Evolutionary conservation across 495 filamentous ascomycete genomes (phyloP).

Genomic region (Rhypophila decipiens): DNA sequence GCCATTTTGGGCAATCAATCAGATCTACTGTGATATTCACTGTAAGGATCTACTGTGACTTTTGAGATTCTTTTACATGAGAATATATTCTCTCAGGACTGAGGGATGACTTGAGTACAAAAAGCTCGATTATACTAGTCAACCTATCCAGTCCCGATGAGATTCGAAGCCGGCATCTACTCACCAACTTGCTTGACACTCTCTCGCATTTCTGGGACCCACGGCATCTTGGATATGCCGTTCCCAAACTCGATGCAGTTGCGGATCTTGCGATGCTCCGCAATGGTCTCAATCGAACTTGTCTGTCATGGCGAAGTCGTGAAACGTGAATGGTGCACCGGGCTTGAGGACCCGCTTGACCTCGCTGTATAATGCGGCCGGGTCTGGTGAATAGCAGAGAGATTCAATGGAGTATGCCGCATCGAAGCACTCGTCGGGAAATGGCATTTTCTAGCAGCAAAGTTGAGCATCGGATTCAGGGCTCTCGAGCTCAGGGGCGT

Average conservation of each 20-base stretch:
- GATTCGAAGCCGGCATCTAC: too few relatives aligned
- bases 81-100: too few relatives aligned
- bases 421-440: slow-evolving; percentile 15
- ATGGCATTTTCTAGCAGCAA: slow-evolving; percentile 11
- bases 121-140: too few relatives aligned
- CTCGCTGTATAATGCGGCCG: slow-evolving; percentile 9
- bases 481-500: neutral
- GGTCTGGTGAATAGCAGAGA: slow-evolving; percentile 13
- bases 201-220: slow-evolving; percentile 11
- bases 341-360: slow-evolving; percentile 16
- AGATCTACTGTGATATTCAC: too few relatives aligned
- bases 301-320: slow-evolving; percentile 18
- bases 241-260: slow-evolving; percentile 19
- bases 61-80: too few relatives aligned
- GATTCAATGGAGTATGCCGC: slow-evolving; percentile 14
- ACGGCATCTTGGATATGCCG: slow-evolving; percentile 11
- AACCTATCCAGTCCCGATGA: too few relatives aligned
- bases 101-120: too few relatives aligned
- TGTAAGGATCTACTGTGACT: too few relatives aligned
- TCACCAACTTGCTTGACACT: slow-evolving; percentile 7
- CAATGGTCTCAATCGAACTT: slow-evolving; percentile 8
- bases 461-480: neutral
- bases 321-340: slow-evolving; percentile 10
- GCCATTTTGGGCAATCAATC: too few relatives aligned
- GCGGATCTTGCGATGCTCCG: slow-evolving; percentile 10